Conservation (phyloP, 495 filamentous ascomycete species). For the Lineolata rhizophorae region DNA sequence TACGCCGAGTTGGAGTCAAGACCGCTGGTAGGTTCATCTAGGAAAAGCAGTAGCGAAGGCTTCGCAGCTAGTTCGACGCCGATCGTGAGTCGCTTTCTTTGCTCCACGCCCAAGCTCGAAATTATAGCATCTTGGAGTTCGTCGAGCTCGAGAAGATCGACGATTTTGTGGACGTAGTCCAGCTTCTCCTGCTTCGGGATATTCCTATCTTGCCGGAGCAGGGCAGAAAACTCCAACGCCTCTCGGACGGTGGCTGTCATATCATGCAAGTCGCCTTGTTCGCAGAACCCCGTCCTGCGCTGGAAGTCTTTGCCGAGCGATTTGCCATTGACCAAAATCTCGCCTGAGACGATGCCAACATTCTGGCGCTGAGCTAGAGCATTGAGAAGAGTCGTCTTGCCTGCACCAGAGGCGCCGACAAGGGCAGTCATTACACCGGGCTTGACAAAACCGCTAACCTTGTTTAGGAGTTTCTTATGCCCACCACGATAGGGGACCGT, state of each 20-base stretch:
- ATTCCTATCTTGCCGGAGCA: slow-evolving; percentile 33
- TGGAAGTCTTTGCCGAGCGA: slow-evolving; percentile 50
- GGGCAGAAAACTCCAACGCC: slow-evolving; percentile 43
- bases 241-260: slow-evolving; percentile 40
- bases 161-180: slow-evolving; percentile 20
- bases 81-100: slow-evolving; percentile 61
- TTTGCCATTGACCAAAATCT: slow-evolving; percentile 62
- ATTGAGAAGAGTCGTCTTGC: slow-evolving; percentile 59
- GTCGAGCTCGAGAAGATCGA: slow-evolving; percentile 19
- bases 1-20: slow-evolving; percentile 70
- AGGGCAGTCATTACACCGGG: slow-evolving; percentile 62
- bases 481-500: slow-evolving; percentile 51
- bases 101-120: slow-evolving; percentile 38
- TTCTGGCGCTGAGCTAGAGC: slow-evolving; percentile 56
- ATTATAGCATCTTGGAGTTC: slow-evolving; percentile 21
- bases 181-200: slow-evolving; percentile 23
- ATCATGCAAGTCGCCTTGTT: slow-evolving; percentile 75
- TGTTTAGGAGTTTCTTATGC: slow-evolving; percentile 46
- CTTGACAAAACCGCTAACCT: slow-evolving; percentile 54
- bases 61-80: slow-evolving; percentile 83
- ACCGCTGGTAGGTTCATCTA: slow-evolving; percentile 43
- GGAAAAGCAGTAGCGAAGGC: slow-evolving; percentile 57
- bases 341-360: slow-evolving; percentile 45
- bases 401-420: slow-evolving; percentile 71
- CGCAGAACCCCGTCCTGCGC: slow-evolving; percentile 61